Percentiles rank a stretch among this genome's conserved stretches.
These are phyloP conservation scores for Nissolia schottii DNA, from an alignment of 306 rosid genomes.

Conservation along the genomic window DNA sequence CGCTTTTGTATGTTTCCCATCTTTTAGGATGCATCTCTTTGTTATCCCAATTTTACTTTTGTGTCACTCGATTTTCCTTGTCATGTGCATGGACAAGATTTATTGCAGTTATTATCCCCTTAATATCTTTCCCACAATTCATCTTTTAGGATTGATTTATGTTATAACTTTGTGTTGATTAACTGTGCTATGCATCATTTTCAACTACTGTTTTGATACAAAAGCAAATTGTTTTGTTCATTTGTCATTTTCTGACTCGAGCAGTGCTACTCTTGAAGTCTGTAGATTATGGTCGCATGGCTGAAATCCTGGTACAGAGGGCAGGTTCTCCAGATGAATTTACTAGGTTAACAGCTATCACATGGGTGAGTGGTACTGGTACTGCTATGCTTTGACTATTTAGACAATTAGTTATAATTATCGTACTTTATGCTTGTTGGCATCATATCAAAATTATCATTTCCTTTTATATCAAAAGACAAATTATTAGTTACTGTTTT, in stretches of 20 bases:
- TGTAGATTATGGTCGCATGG: constrained; percentile 99
- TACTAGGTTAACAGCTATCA: constrained; percentile 92
- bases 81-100: neutral
- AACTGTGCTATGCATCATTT: constrained; percentile 16
- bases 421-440: neutral
- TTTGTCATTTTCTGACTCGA: constrained; percentile 91
- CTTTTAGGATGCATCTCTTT: constrained; percentile 10
- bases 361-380: constrained; percentile 68
- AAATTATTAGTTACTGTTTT: neutral
- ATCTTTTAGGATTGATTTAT: neutral
- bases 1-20: constrained; percentile 11
- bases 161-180: constrained; percentile 13
- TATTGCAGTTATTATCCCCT: neutral
- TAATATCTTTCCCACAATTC: neutral
- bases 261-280: constrained; percentile 99
- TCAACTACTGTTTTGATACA: constrained; percentile 28
- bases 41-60: neutral
- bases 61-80: neutral
- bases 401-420: neutral
- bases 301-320: constrained; percentile 93
- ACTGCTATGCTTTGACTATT: constrained; percentile 3
- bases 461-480: neutral
- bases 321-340: constrained; percentile 87
- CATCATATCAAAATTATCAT: neutral
- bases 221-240: constrained; percentile 60